Conservation (phyloP, 2,329 filamentous ascomycete genomes). For the Aspergillus fumigatus region DNA sequence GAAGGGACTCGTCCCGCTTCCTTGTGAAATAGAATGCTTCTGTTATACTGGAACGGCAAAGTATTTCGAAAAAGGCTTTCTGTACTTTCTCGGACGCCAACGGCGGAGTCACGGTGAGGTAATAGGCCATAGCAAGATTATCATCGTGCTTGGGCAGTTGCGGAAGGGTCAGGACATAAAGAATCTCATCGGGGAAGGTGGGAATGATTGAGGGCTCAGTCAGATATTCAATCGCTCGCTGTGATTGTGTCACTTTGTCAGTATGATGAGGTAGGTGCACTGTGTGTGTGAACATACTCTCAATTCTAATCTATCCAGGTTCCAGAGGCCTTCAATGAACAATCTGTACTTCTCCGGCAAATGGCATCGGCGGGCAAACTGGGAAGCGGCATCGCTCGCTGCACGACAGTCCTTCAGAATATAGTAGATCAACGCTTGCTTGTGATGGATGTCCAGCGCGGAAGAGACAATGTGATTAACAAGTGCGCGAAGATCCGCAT, state of each 20-base stretch:
- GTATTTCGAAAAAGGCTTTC: constrained; percentile 63
- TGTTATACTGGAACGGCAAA: constrained; percentile 62
- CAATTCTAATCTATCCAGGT: constrained; percentile 69
- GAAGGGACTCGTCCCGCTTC: constrained; percentile 57
- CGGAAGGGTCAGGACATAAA: constrained; percentile 60
- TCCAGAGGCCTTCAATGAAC: constrained; percentile 78
- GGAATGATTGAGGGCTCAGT: constrained; percentile 74
- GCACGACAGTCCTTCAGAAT: constrained; percentile 69
- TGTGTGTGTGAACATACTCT: constrained; percentile 40
- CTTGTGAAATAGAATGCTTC: constrained; percentile 72
- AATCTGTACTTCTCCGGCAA: constrained; percentile 73
- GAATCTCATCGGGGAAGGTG: constrained; percentile 79
- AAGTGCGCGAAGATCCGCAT: constrained; percentile 62
- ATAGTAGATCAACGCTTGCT: constrained; percentile 79
- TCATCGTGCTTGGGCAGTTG: constrained; percentile 57
- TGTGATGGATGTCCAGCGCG: constrained; percentile 66
- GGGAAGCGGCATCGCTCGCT: constrained; percentile 46
- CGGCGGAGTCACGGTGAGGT: constrained; percentile 68
- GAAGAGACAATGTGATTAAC: constrained; percentile 65
- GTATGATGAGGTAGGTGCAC: not conserved
- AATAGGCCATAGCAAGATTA: constrained; percentile 70
- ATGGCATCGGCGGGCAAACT: constrained; percentile 60
- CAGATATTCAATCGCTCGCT: constrained; percentile 69
- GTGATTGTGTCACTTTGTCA: constrained; percentile 8
- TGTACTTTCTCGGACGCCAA: constrained; percentile 61